Base-by-base conservation (phyloP, 139 green algal genomes). In the Coelastrella sp. region DNA sequence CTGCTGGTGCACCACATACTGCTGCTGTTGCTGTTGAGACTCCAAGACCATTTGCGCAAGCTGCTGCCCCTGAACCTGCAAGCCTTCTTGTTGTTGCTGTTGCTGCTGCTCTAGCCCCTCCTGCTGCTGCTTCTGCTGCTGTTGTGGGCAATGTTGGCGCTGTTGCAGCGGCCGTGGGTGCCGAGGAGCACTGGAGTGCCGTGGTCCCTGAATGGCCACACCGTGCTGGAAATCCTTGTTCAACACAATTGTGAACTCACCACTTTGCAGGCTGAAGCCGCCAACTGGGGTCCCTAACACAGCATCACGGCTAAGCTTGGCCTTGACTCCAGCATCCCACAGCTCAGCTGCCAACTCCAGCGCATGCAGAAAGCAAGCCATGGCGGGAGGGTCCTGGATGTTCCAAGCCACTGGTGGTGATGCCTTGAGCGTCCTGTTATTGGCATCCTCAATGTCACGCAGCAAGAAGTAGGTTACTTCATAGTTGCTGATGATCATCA, bases 401-500 rank as follows among this genome's bases (percentile, higher is more conserved):
- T 92, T 74, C 89, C 89, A 92, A 35, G 79, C 83, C 56, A 92
- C 22, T 8, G 89, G 68, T 59, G 78, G 22, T 68, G 89, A 92
- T 6, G 35, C 82, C 89, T 82, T 89, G 17, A 92, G 82, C 14
- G 12, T n/a, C 82, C 78, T 92, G 60, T 92, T 66, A 1, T 66
- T 17, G 0, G 80, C 89, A 85, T 92, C 57, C 22, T 70, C 11
- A 14, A 35, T 35, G 58, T 78, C 80, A 24, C 89, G 84, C 27
- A 85, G 82, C 24, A 89, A 19, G 73, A 92, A 92, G 68, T 82
- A 73, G 65, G 88, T 88, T n/a, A 82, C 63, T 60, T 92, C 68
- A 76, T 92, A 89, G 73, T 89, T 92, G 1, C 72, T 81, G 72
- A 89, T 70, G 59, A 92, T 61, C 24, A 92, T 76, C 20, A 89